Conservation (phyloP, 2,329 filamentous ascomycete genomes). For the Ustilaginoidea virens region DNA sequence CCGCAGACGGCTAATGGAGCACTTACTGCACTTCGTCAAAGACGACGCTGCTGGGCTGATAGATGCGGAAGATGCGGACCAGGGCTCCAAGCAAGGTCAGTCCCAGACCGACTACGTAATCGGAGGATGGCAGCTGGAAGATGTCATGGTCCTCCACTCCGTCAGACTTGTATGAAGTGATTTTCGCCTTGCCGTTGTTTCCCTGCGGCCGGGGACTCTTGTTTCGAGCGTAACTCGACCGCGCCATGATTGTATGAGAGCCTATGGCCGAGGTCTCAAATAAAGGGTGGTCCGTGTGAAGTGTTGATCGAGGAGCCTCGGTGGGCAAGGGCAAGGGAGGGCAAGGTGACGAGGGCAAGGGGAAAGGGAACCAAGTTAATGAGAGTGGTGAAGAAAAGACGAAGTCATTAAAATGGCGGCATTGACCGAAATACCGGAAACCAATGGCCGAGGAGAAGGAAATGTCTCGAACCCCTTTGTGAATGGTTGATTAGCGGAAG, state of each 20-base stretch:
- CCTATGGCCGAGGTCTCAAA: not conserved
- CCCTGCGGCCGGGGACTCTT: slow-evolving; percentile 21
- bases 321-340: not conserved
- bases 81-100: slow-evolving; percentile 62
- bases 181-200: slow-evolving; percentile 13
- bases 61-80: slow-evolving; percentile 88
- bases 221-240: slow-evolving; percentile 17
- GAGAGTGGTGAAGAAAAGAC: slow-evolving; percentile 9
- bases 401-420: slow-evolving; percentile 3
- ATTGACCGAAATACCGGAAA: slow-evolving; percentile 3
- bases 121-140: slow-evolving; percentile 66
- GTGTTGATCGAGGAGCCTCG: not conserved
- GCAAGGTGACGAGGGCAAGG: not conserved
- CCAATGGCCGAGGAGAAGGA: slow-evolving; percentile 5
- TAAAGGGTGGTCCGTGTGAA: not conserved
- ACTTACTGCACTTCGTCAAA: slow-evolving; percentile 98
- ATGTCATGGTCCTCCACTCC: slow-evolving; percentile 84
- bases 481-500: no score
- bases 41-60: slow-evolving; percentile 88
- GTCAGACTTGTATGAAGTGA: slow-evolving; percentile 54
- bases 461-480: not conserved
- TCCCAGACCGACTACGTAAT: slow-evolving; percentile 62
- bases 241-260: slow-evolving; percentile 16
- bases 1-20: not conserved
- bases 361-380: slow-evolving; percentile 7